Base-by-base conservation (phyloP, 1,284 basidiomycete species). In the Thelephora terrestris region DNA sequence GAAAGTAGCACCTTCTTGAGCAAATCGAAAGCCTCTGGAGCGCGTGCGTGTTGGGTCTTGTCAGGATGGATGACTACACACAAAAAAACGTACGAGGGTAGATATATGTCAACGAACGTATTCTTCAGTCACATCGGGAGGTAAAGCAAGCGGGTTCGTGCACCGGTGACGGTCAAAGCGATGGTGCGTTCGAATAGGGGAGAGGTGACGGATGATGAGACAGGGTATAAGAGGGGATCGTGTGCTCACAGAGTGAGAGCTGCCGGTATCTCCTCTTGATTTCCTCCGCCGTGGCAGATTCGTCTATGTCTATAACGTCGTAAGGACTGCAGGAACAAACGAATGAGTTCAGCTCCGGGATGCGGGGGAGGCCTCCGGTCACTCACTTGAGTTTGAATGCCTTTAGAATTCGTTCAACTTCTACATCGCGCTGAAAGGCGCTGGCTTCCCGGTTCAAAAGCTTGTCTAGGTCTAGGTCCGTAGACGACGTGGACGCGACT, bases 371-470 rank as follows among this genome's bases (percentile, higher is more conserved):
- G 21, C 47, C 10, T 18, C 27, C 24, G 10, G 36, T 14, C 17
- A 65, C 79, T 50, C 52, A 89, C 85, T 90, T 91, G 56, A 91
- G 74, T 61, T 85, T 90, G 73, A 91, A 90, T 1, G 87, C 81
- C 58, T 82, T 84, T 32, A 91, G 68, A 53, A 91, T 90, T 18
- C 86, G 80, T 47, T 90, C 86, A n/a, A 89, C 85, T 61, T 90
- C 86, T 20, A 87, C 65, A 62, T 90, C 86, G 36, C 87, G 74
- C 57, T 89, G 84, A 59, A 90, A 84, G 4, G 84, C 86, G n/a
- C 81, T 80, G 0, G 86, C 85, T 60, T 90, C 86, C 44, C 84
- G 73, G 46, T 71, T 82, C 37, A 90, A 72, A 6, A 90, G 66
- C 62, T 78, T 85, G 51, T 90, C 86, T n/a, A 90, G 58, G 47